Evolutionary conservation across 306 rosid species (phyloP), one percentile per base, ranked within the genome.

Genomic region (Medicago arabica): DNA sequence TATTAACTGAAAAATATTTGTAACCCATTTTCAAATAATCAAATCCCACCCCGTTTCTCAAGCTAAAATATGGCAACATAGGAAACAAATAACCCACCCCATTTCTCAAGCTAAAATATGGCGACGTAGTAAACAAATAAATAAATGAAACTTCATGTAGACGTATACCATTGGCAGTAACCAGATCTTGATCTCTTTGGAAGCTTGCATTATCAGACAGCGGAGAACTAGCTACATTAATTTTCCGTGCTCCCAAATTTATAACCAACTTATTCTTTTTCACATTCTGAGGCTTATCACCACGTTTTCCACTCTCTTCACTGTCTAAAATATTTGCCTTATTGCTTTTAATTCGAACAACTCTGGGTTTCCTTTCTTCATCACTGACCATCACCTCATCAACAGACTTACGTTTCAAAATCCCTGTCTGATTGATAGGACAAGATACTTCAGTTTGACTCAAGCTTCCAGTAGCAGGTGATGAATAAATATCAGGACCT

Each of bases 341-440:
- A 40, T 73, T 89, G 64, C 84, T 83, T 85, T 92, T 96, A 64
- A 96, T 83, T 77, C 90, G 88, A 84, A 96, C 87, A 18, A 86
- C 89, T 84, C 86, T 89, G 13, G 95, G 84, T 49, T 83, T 79
- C 84, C 86, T 87, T 74, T 90, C 96, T 86, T 88, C 99, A 83
- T 92, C 97, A 70, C 89, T 90, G 69, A 86, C 88, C 98, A 92
- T 96, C 79, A 96, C 97, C 81, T 96, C 99, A 67, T 96, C 90
- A 60, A 96, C 97, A 86, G 83, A 90, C 86, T 90, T 90, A 66
- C 83, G 98, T 82, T 96, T 96, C 81, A 87, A 85, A 64, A 69
- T 76, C 40, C 90, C 93, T 65, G 90, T 85, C 70, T 85, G 86
- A 66, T 81, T 92, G 77, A 85, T 44, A 15, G 85, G 82, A 81